A percentile compares a stretch with the other conserved stretches of the same genome.
These are phyloP conservation scores for Bathelium albidoporum DNA, from an alignment of 495 filamentous ascomycete genomes.

Conservation along the genomic window DNA sequence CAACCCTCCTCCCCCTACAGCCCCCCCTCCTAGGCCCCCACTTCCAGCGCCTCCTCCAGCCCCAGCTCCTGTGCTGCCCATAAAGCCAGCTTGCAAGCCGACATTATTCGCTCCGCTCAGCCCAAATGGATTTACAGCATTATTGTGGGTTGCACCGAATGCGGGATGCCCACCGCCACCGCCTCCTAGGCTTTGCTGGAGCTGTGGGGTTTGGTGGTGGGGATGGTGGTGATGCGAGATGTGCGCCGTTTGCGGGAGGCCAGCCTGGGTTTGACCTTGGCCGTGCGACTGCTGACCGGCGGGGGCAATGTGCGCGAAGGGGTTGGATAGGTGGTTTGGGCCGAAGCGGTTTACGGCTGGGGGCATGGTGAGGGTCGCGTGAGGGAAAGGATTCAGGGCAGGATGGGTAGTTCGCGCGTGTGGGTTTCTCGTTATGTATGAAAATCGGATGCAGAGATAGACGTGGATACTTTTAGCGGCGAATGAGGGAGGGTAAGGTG, in stretches of 20 bases:
- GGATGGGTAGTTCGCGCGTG: not conserved
- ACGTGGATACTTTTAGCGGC: not conserved
- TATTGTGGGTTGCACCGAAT: constrained; percentile 33
- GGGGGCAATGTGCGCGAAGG: constrained; percentile 39
- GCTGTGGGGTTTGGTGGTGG: constrained; percentile 25
- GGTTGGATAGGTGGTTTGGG: constrained; percentile 40
- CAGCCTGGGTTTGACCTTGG: not conserved
- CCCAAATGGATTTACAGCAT: not conserved
- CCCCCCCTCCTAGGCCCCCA: constrained; percentile 35
- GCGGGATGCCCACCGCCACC: constrained; percentile 47
- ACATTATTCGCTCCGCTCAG: not conserved
- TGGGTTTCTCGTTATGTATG: not conserved
- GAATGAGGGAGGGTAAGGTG: not conserved
- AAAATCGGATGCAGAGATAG: not conserved
- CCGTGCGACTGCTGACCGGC: not conserved
- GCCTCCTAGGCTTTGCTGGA: constrained; percentile 43
- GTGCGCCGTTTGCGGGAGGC: constrained; percentile 35
- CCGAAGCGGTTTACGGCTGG: constrained; percentile 46
- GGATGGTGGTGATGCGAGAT: too few species aligned
- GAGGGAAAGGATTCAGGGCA: not conserved
- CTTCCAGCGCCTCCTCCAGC: constrained; percentile 1
- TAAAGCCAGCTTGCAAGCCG: not conserved
- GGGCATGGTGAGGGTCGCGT: constrained; percentile 33
- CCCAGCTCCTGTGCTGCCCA: not conserved
- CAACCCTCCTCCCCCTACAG: constrained; percentile 36